These are phyloP conservation scores for Chiua virens DNA, from an alignment of 768 basidiomycete species.

Conservation along the genomic window DNA sequence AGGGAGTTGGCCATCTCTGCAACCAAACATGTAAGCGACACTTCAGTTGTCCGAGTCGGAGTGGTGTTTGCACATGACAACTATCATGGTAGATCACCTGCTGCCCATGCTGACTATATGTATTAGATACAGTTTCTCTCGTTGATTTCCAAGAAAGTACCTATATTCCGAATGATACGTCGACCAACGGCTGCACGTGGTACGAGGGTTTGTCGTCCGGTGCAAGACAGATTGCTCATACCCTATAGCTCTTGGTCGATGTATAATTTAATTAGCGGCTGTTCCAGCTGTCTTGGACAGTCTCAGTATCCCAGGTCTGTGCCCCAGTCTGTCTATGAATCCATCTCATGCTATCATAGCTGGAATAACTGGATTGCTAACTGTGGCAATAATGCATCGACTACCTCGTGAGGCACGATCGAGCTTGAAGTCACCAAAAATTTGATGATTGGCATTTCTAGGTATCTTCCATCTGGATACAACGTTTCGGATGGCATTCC, in stretches of 20 bases:
- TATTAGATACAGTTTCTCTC: slow-evolving; percentile 11
- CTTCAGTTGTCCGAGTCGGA: slow-evolving; percentile 6
- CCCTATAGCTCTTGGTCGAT: slow-evolving; percentile 27
- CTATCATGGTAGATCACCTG: slow-evolving; percentile 19
- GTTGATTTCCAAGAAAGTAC: slow-evolving; percentile 17
- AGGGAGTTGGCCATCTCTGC: slow-evolving; percentile 20
- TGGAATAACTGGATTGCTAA: slow-evolving; percentile 19
- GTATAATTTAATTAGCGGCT: slow-evolving; percentile 32
- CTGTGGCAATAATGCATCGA: slow-evolving; percentile 17
- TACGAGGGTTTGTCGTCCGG: background rate
- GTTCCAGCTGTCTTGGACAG: slow-evolving; percentile 17
- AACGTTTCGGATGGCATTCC: slow-evolving; percentile 18
- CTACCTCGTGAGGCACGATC: slow-evolving; percentile 16
- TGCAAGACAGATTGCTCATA: slow-evolving; percentile 4
- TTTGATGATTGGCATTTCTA: slow-evolving; percentile 1
- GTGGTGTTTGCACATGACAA: background rate
- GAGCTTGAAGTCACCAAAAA: background rate
- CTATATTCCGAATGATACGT: slow-evolving; percentile 19
- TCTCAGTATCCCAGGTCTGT: slow-evolving; percentile 14
- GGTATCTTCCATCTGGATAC: slow-evolving; percentile 23
- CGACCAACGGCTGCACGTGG: slow-evolving; percentile 24
- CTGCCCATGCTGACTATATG: slow-evolving; percentile 6
- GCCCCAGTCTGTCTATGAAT: background rate
- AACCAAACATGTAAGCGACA: slow-evolving; percentile 11
- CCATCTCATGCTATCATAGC: slow-evolving; percentile 12